Base-by-base conservation (phyloP, 75 land plant genomes). In the Isoetes taiwanensis region DNA sequence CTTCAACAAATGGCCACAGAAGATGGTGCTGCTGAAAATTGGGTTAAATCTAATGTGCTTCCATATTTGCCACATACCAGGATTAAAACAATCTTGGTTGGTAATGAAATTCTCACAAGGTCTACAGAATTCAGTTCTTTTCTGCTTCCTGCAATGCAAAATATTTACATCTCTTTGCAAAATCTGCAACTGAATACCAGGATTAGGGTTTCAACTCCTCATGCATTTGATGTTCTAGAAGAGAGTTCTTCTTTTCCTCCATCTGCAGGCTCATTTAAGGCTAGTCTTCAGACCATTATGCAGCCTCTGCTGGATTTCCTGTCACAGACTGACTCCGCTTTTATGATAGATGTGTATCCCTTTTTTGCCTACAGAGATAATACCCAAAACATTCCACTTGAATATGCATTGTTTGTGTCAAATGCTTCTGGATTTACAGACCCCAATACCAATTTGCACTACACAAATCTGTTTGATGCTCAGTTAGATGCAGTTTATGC, bases 401-500 rank as follows among this genome's bases (percentile, higher is more conserved):
- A 77, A 42, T 83, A 71, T 62, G 81, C 84, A 76, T 17, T 74
- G 71, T 3, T 78, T 59, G 41, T 71, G 68, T 8, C 62, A 69
- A 27, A 10, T 3, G 33, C 42, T 73, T 70, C 50, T 72, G 65
- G 28, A 64, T 71, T 1, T 19, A 56, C 9, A 56, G 64, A 6
- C 57, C 30, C 57, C 43, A 55, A 17, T 68, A 48, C 63, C 37
- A 71, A 11, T 4, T 23, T 46, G n/a, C 16, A n/a, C 50, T 46
- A 46, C 50, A n/a, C 50, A 5, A 46, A 19, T n/a, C 16, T 46
- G 50, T 46, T 46, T 16, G 50, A 46, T n/a, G 50, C 50, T 8
- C 50, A 46, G 50, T 23, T 46, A 6, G 50, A 46, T n/a, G 50
- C 50, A 5, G 50, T 46, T n/a, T 23, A 46, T n/a, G 16, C 23